Evolutionary conservation across 805 yeast genomes (phyloP), one percentile per base, ranked within the genome.

Genomic region (Ogataea allantospora): DNA sequence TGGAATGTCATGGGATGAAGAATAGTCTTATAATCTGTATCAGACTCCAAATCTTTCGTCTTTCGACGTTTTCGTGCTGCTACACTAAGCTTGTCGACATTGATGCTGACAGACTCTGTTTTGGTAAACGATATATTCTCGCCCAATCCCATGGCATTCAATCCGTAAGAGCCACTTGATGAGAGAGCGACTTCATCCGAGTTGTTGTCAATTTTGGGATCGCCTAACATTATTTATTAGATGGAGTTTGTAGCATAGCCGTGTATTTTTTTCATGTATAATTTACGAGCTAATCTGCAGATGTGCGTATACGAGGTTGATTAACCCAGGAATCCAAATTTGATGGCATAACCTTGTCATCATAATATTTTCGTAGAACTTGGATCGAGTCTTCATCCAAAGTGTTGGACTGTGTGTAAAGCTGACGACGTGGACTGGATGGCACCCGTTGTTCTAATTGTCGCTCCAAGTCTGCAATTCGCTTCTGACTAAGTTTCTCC

Each of bases 1-100:
- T 77, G 78, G 43, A 84, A 70, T 2, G 84, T 75, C 31, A 85
- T 65, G 18, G 76, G 58, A 23, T 70, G 55, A 3, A 78, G 62
- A 18, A 78, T 65, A 4, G 62, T 54, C 37, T 68, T 66, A 50
- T 66, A 24, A 3, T 35, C 12, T 7, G 34, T 41, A 17, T 40
- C 44, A 11, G 50, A 43, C 22, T 50, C 61, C 7, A 24, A 19
- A 30, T 17, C 23, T 15, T 11, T 9, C 16, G 12, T 10, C n/a
- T 13, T 19, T 11, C 15, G n/a, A n/a, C 30, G 27, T 30, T 30
- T 36, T 14, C 29, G 22, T 4, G 40, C 26, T 12, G 31, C 27
- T 18, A 61, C 47, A 1, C 58, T 43, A 5, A 61, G 36, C 14
- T 52, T 32, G 17, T 57, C 34, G 5, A 60, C 65, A 11, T 35